Evolutionary conservation across 1,284 basidiomycete species (phyloP), one percentile per base, ranked within the genome.

Genomic region (Psilocybe mexicana): DNA sequence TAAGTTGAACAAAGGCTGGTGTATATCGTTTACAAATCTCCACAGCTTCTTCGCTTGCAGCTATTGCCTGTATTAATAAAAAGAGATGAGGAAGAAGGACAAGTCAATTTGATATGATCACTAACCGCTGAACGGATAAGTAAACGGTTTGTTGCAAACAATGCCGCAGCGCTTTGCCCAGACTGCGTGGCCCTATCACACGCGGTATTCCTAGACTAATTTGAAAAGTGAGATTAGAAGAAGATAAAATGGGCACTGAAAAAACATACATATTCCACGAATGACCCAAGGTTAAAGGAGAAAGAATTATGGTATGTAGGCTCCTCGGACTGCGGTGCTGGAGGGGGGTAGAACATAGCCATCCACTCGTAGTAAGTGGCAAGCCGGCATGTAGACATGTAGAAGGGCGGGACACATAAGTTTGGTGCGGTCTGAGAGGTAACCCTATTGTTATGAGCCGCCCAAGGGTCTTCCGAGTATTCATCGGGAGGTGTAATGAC

Each of bases 401-500:
- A 64, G 43, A 65, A 61, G 23, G 66, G 64, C 7, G 63, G 70
- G 30, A 65, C 61, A 47, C 48, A 48, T 25, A 69, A 63, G 49
- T 55, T 57, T 52, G 48, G 67, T 59, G 18, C 70, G 67, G 48
- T 71, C 52, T 77, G 76, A 5, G 63, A 65, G 53, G 70, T 64
- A 40, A 72, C 60, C 46, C 70, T 62, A 56, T 80, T 81, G 25
- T 65, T 60, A 62, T 69, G 70, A 6, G 67, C 65, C 4, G 67
- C 70, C 52, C 69, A 71, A 46, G 71, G 70, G 53, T 74, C 74
- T 43, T 77, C 69, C 60, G 51, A 36, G 63, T 70, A 3, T 60
- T 70, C 73, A 51, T 73, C 67, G 44, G 77, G 73, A 38, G 77
- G 76, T 14, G 79, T 77, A 47, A 83, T 76, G 52, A 81, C 79